These are phyloP conservation scores for Detonula confervacea DNA, from an alignment of 352 stramenopile genomes.

Conservation along the genomic window DNA sequence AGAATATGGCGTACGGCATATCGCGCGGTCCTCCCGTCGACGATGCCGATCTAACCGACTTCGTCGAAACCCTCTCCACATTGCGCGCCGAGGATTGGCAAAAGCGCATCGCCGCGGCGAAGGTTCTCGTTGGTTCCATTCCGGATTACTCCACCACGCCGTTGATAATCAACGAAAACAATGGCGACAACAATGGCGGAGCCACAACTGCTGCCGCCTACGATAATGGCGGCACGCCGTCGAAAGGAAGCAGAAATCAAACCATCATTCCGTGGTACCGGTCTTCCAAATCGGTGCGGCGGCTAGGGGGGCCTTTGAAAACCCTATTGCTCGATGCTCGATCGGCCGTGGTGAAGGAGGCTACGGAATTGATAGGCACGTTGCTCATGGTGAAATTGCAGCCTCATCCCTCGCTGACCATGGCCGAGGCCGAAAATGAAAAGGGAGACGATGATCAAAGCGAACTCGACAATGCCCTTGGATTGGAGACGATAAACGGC, in stretches of 20 bases:
- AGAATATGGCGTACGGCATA: slow-evolving; percentile 9
- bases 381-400: slow-evolving; percentile 50
- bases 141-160: slow-evolving; percentile 52
- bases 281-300: slow-evolving; percentile 60
- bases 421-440: background rate
- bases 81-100: slow-evolving; percentile 69
- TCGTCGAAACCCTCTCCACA: slow-evolving; percentile 28
- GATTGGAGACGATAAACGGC: slow-evolving; percentile 40
- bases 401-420: slow-evolving; percentile 22
- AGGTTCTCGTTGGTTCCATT: slow-evolving; percentile 60
- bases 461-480: background rate
- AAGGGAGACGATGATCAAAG: slow-evolving; percentile 5
- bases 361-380: slow-evolving; percentile 51
- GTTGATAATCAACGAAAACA: slow-evolving; percentile 6
- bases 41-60: slow-evolving; percentile 35
- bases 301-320: slow-evolving; percentile 59
- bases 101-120: slow-evolving; percentile 60
- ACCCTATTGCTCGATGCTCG: slow-evolving; percentile 69
- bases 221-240: no score
- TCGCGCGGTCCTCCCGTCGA: slow-evolving; percentile 14
- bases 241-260: slow-evolving; percentile 1
- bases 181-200: background rate
- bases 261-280: slow-evolving; percentile 63
- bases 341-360: slow-evolving; percentile 77
- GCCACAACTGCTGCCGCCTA: no score